A percentile compares a stretch with the other conserved stretches of the same genome.
These are phyloP conservation scores for Zasmidium cellare DNA, from an alignment of 2,329 filamentous ascomycete species.

Conservation along the genomic window DNA sequence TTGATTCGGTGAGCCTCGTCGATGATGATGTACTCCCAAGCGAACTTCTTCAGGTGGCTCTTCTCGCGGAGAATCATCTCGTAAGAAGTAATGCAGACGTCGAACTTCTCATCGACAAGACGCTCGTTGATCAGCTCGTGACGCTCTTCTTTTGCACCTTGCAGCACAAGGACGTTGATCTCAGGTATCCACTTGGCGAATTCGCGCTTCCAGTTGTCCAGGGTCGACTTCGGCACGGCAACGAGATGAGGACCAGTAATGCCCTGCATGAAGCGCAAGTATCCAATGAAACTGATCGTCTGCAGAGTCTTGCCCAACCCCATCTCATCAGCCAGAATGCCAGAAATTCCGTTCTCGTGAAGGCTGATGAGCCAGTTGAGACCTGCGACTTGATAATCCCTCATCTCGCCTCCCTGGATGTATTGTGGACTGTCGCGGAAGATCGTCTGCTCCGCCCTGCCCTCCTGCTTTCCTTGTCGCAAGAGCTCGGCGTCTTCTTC, in stretches of 20 bases:
- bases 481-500: constrained; percentile 92
- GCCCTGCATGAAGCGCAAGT: constrained; percentile 84
- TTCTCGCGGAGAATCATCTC: constrained; percentile 98
- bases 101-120: constrained; percentile 91
- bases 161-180: constrained; percentile 88
- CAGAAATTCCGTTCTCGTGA: constrained; percentile 98
- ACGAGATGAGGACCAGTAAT: constrained; percentile 91
- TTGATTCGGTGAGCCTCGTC: constrained; percentile 98
- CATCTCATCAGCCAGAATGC: constrained; percentile 98
- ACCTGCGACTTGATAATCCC: constrained; percentile 93
- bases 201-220: constrained; percentile 98
- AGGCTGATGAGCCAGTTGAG: constrained; percentile 97
- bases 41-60: constrained; percentile 91
- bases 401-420: constrained; percentile 80
- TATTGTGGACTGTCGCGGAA: constrained; percentile 94
- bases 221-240: constrained; percentile 90
- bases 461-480: constrained; percentile 84
- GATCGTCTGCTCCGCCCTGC: constrained; percentile 74
- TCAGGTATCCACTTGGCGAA: constrained; percentile 94
- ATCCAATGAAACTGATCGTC: constrained; percentile 95
- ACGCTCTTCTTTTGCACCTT: constrained; percentile 93
- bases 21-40: constrained; percentile 99
- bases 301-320: constrained; percentile 96
- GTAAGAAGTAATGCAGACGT: constrained; percentile 97
- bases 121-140: constrained; percentile 84